Conservation (phyloP, 371 early-diverging fungal genomes). For the Mycotypha africana region DNA sequence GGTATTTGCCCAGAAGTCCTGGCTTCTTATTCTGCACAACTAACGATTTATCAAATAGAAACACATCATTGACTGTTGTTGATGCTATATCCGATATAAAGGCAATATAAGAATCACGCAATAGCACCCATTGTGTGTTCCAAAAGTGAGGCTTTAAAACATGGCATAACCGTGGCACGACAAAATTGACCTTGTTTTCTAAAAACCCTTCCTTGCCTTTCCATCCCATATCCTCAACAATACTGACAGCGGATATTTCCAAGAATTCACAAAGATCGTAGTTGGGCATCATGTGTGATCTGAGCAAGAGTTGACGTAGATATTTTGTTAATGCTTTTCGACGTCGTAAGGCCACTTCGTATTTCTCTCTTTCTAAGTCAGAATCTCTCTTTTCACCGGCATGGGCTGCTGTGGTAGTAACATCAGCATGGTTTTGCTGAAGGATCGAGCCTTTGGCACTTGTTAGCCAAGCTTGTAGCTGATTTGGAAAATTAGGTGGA, state of each 20-base stretch:
- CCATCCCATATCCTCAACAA: conserved; percentile 76
- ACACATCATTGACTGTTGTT: conserved; percentile 42
- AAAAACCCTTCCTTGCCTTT: conserved; percentile 81
- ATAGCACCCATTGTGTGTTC: conserved; percentile 68
- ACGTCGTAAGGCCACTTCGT: conserved; percentile 43
- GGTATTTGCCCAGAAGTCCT: conserved; percentile 31
- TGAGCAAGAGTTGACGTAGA: conserved; percentile 47
- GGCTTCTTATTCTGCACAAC: conserved; percentile 19
- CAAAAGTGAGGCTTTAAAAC: conserved; percentile 36
- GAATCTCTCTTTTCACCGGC: too few relatives aligned
- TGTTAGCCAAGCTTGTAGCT: conserved; percentile 36
- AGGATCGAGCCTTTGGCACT: conserved; percentile 25
- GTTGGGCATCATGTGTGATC: conserved; percentile 54
- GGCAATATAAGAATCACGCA: conserved; percentile 46
- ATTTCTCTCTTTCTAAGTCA: conserved; percentile 19
- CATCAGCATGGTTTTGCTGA: conserved; percentile 8
- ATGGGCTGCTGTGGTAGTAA: too few relatives aligned
- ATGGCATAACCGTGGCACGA: conserved; percentile 33
- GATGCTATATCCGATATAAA: conserved; percentile 49
- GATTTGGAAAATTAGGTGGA: conserved; percentile 41
- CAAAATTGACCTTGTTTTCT: conserved; percentile 51
- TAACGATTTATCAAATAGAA: conserved; percentile 33
- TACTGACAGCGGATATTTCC: conserved; percentile 70
- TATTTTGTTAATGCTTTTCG: conserved; percentile 65
- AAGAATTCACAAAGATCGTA: conserved; percentile 77